These are phyloP conservation scores for Trichoderma oligosporum DNA, from an alignment of 2,329 filamentous ascomycete genomes.

Conservation along the genomic window DNA sequence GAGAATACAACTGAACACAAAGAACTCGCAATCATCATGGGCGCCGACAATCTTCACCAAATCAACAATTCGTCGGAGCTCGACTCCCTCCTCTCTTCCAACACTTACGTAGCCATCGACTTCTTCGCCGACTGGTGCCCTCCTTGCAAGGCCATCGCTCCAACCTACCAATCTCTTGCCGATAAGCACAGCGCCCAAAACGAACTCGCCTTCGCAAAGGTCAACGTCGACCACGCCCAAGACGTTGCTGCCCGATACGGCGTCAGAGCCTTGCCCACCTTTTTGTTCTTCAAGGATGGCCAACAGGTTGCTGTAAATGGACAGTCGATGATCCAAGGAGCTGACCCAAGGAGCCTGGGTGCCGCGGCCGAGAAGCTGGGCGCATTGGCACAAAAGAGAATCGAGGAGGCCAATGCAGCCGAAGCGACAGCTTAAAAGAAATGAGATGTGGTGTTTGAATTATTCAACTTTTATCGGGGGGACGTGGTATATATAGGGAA, in stretches of 20 bases:
- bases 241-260: slow-evolving; percentile 71
- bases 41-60: slow-evolving; percentile 26
- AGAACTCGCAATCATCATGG: slow-evolving; percentile 11
- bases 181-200: slow-evolving; percentile 36
- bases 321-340: slow-evolving; percentile 34
- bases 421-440: slow-evolving; percentile 15
- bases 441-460: not conserved
- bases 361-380: slow-evolving; percentile 39
- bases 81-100: slow-evolving; percentile 36
- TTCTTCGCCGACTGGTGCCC: slow-evolving; percentile 52
- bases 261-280: slow-evolving; percentile 91
- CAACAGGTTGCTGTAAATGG: slow-evolving; percentile 33
- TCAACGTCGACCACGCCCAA: slow-evolving; percentile 81
- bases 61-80: slow-evolving; percentile 35
- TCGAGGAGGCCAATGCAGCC: slow-evolving; percentile 25
- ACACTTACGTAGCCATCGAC: slow-evolving; percentile 44
- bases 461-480: no score
- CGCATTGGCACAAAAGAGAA: slow-evolving; percentile 34
- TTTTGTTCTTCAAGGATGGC: slow-evolving; percentile 80
- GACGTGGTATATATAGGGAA: not conserved
- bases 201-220: slow-evolving; percentile 73
- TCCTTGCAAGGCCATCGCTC: slow-evolving; percentile 47
- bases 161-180: slow-evolving; percentile 38
- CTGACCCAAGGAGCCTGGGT: slow-evolving; percentile 30
- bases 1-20: not conserved